Percentiles rank a stretch among this genome's conserved stretches.
Evolutionary conservation across 1,139 yeast species (phyloP).

Genomic region (Saccharomycopsis crataegensis): DNA sequence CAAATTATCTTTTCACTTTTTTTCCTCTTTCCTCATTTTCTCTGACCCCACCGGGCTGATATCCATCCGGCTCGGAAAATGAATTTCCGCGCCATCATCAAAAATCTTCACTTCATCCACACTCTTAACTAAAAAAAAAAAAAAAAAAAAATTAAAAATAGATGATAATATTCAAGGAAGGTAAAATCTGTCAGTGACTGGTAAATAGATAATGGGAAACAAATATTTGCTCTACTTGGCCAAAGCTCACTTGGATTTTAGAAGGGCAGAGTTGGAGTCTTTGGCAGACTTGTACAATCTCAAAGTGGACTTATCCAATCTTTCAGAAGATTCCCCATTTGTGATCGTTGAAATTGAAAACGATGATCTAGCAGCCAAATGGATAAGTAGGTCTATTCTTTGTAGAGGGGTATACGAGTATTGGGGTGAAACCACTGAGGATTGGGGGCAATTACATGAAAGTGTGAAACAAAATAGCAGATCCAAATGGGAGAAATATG

Average conservation of each 20-base stretch:
- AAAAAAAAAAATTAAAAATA: not conserved
- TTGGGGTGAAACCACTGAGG: constrained; percentile 63
- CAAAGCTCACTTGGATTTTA: constrained; percentile 72
- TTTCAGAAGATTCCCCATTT: constrained; percentile 61
- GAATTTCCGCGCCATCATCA: not conserved
- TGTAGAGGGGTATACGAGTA: constrained; percentile 75
- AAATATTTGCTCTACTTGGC: constrained; percentile 74
- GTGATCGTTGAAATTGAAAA: constrained; percentile 39
- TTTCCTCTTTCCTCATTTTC: too few species aligned
- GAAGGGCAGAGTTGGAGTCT: constrained; percentile 78
- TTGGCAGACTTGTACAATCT: constrained; percentile 60
- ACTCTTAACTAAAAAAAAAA: not conserved
- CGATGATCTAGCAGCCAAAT: constrained; percentile 59
- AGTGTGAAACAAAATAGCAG: constrained; percentile 34
- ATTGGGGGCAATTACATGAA: constrained; percentile 45
- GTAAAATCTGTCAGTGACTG: too few species aligned
- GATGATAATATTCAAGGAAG: not conserved
- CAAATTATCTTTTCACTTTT: too few species aligned
- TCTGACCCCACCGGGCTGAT: too few species aligned
- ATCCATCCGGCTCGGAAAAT: too few species aligned
- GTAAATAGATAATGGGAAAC: too few species aligned
- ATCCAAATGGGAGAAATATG: constrained; percentile 28
- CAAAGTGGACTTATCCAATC: constrained; percentile 50
- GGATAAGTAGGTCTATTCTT: constrained; percentile 62
- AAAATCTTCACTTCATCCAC: not conserved